phyloP scores from a whole-genome alignment of 768 basidiomycete genomes.

The Tricholoma hemisulphureum region DNA sequence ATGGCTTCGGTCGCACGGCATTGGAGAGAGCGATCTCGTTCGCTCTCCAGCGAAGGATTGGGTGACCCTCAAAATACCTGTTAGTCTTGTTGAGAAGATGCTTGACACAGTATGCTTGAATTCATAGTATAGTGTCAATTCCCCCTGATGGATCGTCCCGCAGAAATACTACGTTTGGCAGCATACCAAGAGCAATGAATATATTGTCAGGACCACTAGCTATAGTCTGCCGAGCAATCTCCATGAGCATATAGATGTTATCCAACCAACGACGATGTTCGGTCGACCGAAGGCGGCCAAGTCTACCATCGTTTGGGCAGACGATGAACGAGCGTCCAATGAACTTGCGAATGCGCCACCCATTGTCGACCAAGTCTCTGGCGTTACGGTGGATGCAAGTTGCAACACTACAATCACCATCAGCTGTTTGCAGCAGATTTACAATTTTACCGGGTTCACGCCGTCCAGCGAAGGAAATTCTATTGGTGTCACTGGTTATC shows the following conservation, averaged over 20 bases:
- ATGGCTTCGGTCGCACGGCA: conserved; percentile 60
- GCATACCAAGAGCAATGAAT: conserved; percentile 48
- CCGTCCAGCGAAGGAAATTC: conserved; percentile 43
- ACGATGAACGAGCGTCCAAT: conserved; percentile 16
- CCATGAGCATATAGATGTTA: conserved; percentile 59
- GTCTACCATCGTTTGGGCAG: conserved; percentile 32
- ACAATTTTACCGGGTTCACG: conserved; percentile 48
- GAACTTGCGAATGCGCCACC: conserved; percentile 12
- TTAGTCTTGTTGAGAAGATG: conserved; percentile 64
- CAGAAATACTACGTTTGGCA: conserved; percentile 67
- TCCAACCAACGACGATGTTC: conserved; percentile 75
- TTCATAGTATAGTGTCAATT: background rate
- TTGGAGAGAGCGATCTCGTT: conserved; percentile 44
- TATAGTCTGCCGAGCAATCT: conserved; percentile 67
- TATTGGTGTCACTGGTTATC: conserved; percentile 55
- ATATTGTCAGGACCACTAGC: conserved; percentile 59
- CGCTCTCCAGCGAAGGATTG: conserved; percentile 71
- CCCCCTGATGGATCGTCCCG: background rate
- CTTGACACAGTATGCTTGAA: conserved; percentile 55
- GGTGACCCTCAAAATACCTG: conserved; percentile 58
- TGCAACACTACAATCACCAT: conserved; percentile 54
- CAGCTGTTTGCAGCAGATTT: conserved; percentile 52
- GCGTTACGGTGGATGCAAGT: conserved; percentile 42
- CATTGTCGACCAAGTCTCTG: conserved; percentile 24
- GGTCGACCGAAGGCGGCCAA: conserved; percentile 42